phyloP scores from a whole-genome alignment of 805 yeast genomes.

The Metschnikowia borealis region DNA sequence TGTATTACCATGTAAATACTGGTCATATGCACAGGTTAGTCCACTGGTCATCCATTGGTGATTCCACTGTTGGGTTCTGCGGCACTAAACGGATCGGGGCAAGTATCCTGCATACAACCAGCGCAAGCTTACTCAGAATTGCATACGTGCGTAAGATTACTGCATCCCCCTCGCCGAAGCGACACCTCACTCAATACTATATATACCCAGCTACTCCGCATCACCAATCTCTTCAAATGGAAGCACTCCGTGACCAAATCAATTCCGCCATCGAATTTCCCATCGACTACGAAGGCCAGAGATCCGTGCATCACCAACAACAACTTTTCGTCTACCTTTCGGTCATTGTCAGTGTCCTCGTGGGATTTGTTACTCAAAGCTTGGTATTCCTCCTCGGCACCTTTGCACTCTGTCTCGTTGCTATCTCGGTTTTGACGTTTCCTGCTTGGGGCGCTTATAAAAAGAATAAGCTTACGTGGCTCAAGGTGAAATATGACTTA shows the following conservation, averaged over 20 bases:
- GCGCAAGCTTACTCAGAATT: neutral
- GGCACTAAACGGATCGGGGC: no score
- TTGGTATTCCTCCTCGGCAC: conserved; percentile 35
- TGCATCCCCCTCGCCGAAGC: conserved; percentile 4
- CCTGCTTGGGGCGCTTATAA: conserved; percentile 62
- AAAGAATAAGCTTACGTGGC: conserved; percentile 47
- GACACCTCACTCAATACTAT: conserved; percentile 1
- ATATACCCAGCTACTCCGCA: conserved; percentile 3
- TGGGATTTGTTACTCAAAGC: conserved; percentile 49
- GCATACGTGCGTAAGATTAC: conserved; percentile 5
- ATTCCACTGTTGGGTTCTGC: no score
- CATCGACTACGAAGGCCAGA: conserved; percentile 55
- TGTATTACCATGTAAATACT: no score
- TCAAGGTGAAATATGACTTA: conserved; percentile 28
- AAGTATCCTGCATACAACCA: neutral
- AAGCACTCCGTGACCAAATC: conserved; percentile 13
- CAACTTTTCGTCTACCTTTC: conserved; percentile 20
- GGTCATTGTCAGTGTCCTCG: conserved; percentile 37
- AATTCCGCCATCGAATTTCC: conserved; percentile 26
- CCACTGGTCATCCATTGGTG: no score
- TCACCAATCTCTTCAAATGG: conserved; percentile 12
- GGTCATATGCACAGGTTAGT: no score
- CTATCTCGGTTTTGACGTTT: conserved; percentile 33
- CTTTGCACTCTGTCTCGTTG: conserved; percentile 33
- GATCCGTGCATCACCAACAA: conserved; percentile 33